These are phyloP conservation scores for Maudiozyma humilis DNA, from an alignment of 1,139 yeast genomes.

Conservation along the genomic window DNA sequence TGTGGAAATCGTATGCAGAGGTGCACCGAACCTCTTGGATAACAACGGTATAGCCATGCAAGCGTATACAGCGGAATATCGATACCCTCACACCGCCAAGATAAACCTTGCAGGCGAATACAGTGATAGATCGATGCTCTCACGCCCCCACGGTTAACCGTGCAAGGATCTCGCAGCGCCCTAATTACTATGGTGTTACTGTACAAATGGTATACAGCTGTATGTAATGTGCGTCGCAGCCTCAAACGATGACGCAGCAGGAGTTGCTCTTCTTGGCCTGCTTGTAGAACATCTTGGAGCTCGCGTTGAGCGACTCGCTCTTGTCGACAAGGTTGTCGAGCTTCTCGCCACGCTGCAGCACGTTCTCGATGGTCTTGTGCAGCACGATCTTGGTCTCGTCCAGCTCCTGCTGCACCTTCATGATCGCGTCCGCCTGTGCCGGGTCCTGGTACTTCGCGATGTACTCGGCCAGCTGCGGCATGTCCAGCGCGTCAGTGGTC, in stretches of 20 bases:
- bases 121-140: too few species aligned
- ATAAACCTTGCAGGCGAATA: too few species aligned
- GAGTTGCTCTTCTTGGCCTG: constrained; percentile 97
- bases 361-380: constrained; percentile 92
- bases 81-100: too few species aligned
- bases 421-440: constrained; percentile 87
- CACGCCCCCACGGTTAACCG: too few species aligned
- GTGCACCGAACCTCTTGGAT: too few species aligned
- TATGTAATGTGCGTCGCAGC: not conserved
- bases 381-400: constrained; percentile 95
- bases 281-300: constrained; percentile 89
- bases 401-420: constrained; percentile 95
- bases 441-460: constrained; percentile 91
- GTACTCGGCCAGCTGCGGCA: constrained; percentile 60
- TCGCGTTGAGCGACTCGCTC: constrained; percentile 81
- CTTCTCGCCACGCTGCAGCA: constrained; percentile 92
- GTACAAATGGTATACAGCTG: too few species aligned
- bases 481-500: constrained; percentile 43
- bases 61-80: too few species aligned
- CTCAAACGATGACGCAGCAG: constrained; percentile 72
- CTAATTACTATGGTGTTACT: too few species aligned
- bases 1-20: too few species aligned
- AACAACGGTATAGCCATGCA: too few species aligned
- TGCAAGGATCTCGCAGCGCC: too few species aligned
- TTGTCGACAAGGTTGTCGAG: constrained; percentile 90